Conservation (phyloP, 805 yeast species). For the Candida insectorum region DNA sequence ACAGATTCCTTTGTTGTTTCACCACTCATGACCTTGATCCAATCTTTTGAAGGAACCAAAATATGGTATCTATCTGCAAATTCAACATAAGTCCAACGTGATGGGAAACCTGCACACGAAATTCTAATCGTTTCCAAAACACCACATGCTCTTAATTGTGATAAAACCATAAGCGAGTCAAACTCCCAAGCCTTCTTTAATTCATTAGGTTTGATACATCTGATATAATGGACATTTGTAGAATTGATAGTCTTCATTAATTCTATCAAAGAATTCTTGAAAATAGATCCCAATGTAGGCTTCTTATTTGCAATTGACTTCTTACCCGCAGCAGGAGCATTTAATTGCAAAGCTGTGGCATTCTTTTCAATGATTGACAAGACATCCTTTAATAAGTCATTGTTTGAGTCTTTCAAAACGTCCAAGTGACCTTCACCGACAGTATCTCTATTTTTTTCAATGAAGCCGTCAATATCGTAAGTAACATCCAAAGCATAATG, state of each 20-base stretch:
- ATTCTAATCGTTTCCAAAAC: constrained; percentile 94
- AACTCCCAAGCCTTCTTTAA: constrained; percentile 94
- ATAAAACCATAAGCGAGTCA: constrained; percentile 90
- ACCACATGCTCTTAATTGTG: constrained; percentile 98
- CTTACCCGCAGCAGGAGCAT: constrained; percentile 32
- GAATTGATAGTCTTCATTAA: constrained; percentile 90
- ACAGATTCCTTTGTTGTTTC: constrained; percentile 54
- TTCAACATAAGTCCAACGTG: constrained; percentile 92
- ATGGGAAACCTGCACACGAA: constrained; percentile 97
- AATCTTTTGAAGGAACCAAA: constrained; percentile 66
- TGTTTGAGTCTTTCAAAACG: constrained; percentile 67
- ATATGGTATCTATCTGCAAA: constrained; percentile 88
- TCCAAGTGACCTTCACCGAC: constrained; percentile 95
- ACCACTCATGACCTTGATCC: constrained; percentile 56
- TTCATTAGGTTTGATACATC: constrained; percentile 97
- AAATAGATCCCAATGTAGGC: constrained; percentile 93
- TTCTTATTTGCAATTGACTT: constrained; percentile 55
- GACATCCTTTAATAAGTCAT: constrained; percentile 61
- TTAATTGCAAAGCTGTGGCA: constrained; percentile 43
- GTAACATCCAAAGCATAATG: constrained; percentile 95
- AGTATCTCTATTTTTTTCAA: constrained; percentile 95
- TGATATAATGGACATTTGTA: constrained; percentile 92
- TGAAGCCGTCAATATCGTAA: constrained; percentile 90
- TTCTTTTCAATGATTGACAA: constrained; percentile 61
- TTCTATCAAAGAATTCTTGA: constrained; percentile 87